Conservation (phyloP, 164 flowering plant genomes). For the Aristolochia fimbriata region DNA sequence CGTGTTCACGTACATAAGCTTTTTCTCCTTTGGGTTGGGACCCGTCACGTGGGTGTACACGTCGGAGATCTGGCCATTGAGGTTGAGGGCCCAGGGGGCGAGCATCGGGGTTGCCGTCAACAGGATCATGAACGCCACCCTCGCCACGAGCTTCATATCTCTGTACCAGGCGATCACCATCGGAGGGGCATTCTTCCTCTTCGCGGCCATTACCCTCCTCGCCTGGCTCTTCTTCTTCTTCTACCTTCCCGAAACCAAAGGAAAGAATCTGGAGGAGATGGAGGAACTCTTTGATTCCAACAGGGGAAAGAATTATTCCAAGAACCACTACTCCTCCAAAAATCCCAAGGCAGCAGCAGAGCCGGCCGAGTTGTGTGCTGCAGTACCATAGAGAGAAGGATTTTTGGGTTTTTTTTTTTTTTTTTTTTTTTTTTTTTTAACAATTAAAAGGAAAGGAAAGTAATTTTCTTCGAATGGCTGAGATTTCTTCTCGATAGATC, state of each 20-base stretch:
- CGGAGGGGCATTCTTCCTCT: conserved; percentile 27
- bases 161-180: conserved; percentile 23
- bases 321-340: too few species aligned
- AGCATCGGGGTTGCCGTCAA: conserved; percentile 25
- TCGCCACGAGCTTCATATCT: conserved; percentile 23
- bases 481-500: too few species aligned
- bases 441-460: too few species aligned
- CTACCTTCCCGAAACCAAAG: conserved; percentile 31
- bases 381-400: too few species aligned
- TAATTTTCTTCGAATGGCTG: too few species aligned
- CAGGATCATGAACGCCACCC: conserved; percentile 15
- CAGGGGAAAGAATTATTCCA: too few species aligned
- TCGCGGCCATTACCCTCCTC: conserved; percentile 14
- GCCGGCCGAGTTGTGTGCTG: too few species aligned
- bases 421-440: too few species aligned
- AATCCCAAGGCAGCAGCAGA: too few species aligned
- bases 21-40: conserved; percentile 27
- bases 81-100: conserved; percentile 26
- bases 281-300: conserved; percentile 17
- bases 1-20: conserved; percentile 11
- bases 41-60: conserved; percentile 35
- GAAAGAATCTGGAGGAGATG: conserved; percentile 27
- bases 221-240: conserved; percentile 25
- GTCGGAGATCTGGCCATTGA: conserved; percentile 33
- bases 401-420: too few species aligned